These are phyloP conservation scores for Takakia lepidozioides DNA, from an alignment of 225 moss, liverwort and hornwort genomes.

Conservation along the genomic window DNA sequence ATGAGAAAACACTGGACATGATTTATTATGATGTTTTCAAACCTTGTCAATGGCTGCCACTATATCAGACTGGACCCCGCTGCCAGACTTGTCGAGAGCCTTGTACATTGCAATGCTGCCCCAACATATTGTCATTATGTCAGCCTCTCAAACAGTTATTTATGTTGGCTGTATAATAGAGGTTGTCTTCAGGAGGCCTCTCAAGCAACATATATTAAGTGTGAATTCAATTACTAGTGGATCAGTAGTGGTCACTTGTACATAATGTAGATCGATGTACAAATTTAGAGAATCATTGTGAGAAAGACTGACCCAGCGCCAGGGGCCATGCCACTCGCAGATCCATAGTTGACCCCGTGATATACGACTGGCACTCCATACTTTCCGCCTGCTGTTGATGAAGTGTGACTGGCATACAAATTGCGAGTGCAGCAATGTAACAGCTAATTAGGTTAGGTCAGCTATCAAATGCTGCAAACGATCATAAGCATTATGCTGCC, in stretches of 20 bases:
- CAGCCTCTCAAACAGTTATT: too few relatives aligned
- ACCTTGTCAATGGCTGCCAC: constrained; percentile 48
- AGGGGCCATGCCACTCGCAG: constrained; percentile 64
- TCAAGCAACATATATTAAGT: too few relatives aligned
- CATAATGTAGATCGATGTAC: too few relatives aligned
- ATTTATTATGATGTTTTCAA: neutral
- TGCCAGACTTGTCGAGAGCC: constrained; percentile 28
- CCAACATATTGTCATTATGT: too few relatives aligned
- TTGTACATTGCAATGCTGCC: constrained; percentile 45
- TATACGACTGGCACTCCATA: constrained; percentile 46
- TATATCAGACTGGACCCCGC: constrained; percentile 34
- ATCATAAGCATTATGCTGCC: neutral
- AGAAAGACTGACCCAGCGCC: constrained; percentile 51
- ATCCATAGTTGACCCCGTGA: constrained; percentile 36
- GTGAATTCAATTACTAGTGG: too few relatives aligned
- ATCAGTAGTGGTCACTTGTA: too few relatives aligned
- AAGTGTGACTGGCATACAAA: constrained; percentile 3
- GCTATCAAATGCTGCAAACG: constrained; percentile 28
- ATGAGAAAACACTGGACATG: neutral
- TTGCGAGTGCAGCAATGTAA: too few relatives aligned
- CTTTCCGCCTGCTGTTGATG: constrained; percentile 66
- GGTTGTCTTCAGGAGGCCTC: too few relatives aligned
- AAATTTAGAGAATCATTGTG: neutral
- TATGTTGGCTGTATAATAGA: too few relatives aligned
- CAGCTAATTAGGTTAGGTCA: too few relatives aligned